Evolutionary conservation across 106 monocot species (phyloP), one percentile per base, ranked within the genome.

Genomic region (Vanilla planifolia): DNA sequence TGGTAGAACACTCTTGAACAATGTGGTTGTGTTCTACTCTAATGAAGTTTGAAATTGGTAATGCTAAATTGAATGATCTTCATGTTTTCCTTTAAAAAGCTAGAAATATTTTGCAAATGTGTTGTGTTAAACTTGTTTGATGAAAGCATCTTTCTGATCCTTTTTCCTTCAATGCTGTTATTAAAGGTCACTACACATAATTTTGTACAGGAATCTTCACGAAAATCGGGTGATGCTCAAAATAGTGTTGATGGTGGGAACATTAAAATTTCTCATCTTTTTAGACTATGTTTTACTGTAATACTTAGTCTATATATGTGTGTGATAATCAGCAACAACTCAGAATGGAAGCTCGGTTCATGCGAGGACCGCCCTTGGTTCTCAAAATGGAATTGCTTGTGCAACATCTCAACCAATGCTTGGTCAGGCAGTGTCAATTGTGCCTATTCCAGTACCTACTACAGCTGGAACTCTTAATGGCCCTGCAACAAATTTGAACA

Each of bases 401-500:
- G 48, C 48, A 36, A 48, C 63, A n/a, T 58, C 88, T 59, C 80
- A 77, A 3, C 19, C 58, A 48, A n/a, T 63, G n/a, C 26, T 69
- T 37, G 76, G 66, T 61, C 82, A 74, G 30, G 29, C 76, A 16
- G 41, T 83, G 52, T n/a, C 88, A 5, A 73, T 79, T 48, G 70
- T 84, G 46, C 67, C 86, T 58, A 50, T 73, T 67, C 48, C 67
- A 13, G 71, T 36, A 55, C 42, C 69, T 71, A 72, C 48, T 65
- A 55, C 67, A 28, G 61, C 77, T 48, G 71, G 61, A 62, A 64
- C 41, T 0, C 40, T 77, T 63, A 48, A 63, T 61, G 69, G 75
- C 33, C 89, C 89, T 20, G 78, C 84, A 16, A 84, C 89, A 39
- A 89, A 80, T 59, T 73, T 89, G 59, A 84, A 89, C 63, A 89